These are phyloP conservation scores for bread wheat (Triticum aestivum) DNA, from an alignment of 176 grass and related monocot genomes.

Conservation along the genomic window DNA sequence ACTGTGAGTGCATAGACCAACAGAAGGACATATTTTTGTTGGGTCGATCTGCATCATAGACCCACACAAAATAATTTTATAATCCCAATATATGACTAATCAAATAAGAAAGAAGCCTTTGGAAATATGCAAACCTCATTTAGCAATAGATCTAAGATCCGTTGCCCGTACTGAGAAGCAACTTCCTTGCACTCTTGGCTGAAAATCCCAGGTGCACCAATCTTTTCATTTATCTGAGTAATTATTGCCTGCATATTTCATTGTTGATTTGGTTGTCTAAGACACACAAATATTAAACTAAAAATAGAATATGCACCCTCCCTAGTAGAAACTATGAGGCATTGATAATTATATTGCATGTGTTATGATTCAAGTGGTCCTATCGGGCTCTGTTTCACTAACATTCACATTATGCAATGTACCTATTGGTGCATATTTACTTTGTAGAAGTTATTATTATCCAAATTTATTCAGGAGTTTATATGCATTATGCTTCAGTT, in stretches of 20 bases:
- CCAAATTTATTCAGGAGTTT: neutral
- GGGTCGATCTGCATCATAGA: constrained; percentile 50
- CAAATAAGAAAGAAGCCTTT: neutral
- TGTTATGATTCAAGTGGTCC: neutral
- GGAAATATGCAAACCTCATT: constrained; percentile 49
- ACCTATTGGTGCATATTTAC: neutral
- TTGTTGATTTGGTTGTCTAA: neutral
- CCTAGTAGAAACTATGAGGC: neutral
- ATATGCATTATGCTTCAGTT: neutral
- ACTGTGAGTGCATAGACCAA: constrained; percentile 59
- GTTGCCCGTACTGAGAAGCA: constrained; percentile 67
- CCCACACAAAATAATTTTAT: neutral
- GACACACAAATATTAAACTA: neutral
- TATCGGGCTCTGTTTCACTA: neutral
- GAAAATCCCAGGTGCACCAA: constrained; percentile 58
- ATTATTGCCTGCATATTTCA: constrained; percentile 66
- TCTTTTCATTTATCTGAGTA: constrained; percentile 74
- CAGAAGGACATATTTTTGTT: constrained; percentile 46
- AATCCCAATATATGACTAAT: constrained; percentile 5
- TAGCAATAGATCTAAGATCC: constrained; percentile 58
- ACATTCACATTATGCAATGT: neutral
- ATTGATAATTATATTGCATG: neutral
- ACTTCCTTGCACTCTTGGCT: constrained; percentile 82
- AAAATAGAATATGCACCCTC: neutral
- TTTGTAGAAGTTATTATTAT: neutral